A percentile compares a stretch with the other conserved stretches of the same genome.
Conservation (phyloP, 2,329 filamentous ascomycete species). For the Dactylellina haptotyla region DNA sequence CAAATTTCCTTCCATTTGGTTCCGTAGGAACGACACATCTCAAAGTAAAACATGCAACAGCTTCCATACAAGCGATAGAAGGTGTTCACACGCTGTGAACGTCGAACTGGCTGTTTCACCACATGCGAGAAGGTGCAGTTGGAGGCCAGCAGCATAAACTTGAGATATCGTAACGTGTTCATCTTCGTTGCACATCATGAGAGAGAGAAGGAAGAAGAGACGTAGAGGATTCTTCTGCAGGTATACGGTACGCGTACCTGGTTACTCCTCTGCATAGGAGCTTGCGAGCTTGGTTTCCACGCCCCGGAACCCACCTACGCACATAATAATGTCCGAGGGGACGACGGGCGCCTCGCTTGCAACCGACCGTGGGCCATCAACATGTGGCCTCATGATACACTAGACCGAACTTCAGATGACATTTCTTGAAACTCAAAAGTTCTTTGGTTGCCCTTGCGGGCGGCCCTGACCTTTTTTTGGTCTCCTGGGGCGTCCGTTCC, state of each 20-base stretch:
- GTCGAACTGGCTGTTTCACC: constrained; percentile 37
- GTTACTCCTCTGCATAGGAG: constrained; percentile 23
- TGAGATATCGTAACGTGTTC: constrained; percentile 4
- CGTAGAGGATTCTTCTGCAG: constrained; percentile 16
- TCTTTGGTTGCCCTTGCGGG: constrained; percentile 27
- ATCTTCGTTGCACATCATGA: constrained; percentile 9
- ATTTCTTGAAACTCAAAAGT: constrained; percentile 28
- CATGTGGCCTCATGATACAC: constrained; percentile 46
- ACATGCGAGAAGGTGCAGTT: constrained; percentile 42
- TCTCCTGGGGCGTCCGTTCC: not conserved
- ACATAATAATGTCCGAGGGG: constrained; percentile 16
- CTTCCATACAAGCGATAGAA: constrained; percentile 45
- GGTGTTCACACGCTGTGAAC: constrained; percentile 21
- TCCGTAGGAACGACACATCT: constrained; percentile 21
- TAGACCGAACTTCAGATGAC: constrained; percentile 42
- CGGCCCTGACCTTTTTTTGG: constrained; percentile 20
- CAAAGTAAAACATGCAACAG: constrained; percentile 33
- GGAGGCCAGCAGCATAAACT: constrained; percentile 19
- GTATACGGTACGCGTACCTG: constrained; percentile 17
- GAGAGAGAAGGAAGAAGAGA: not conserved
- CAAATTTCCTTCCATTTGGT: constrained; percentile 13
- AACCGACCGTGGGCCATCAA: constrained; percentile 33
- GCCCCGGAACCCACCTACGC: constrained; percentile 34
- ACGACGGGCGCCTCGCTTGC: constrained; percentile 46
- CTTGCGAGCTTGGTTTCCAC: constrained; percentile 8